A percentile compares a stretch with the other conserved stretches of the same genome.
Evolutionary conservation across 345 rosid species (phyloP).

Genomic region (Sonneratia caseolaris): DNA sequence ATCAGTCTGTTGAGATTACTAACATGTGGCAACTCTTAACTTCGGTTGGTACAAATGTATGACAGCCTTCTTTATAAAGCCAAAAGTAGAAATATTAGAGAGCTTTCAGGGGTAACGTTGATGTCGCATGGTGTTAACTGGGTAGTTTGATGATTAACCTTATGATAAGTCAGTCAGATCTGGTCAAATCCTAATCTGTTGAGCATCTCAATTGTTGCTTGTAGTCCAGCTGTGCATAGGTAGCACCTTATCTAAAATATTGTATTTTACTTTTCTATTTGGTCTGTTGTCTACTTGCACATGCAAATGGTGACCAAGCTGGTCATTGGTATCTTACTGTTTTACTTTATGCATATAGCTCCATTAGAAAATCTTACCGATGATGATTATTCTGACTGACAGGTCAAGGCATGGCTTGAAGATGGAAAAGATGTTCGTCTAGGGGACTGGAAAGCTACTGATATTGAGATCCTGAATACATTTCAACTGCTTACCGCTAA

Average conservation of each 20-base stretch:
- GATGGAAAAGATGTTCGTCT: slow-evolving; percentile 83
- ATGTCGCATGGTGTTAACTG: background rate
- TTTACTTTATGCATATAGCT: background rate
- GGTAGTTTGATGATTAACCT: background rate
- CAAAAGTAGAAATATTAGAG: background rate
- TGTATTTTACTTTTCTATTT: background rate
- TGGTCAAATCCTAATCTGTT: background rate
- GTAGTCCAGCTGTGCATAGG: background rate
- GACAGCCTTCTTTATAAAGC: background rate
- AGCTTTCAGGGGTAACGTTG: background rate
- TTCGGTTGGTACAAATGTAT: background rate
- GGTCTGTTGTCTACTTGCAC: background rate
- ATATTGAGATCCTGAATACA: slow-evolving; percentile 79
- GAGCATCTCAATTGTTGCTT: background rate
- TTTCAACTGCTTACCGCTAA: slow-evolving; percentile 96
- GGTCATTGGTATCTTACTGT: background rate
- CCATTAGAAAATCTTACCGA: background rate
- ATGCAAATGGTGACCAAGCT: background rate
- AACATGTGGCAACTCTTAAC: background rate
- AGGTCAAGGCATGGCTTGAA: slow-evolving; percentile 79
- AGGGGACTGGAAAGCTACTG: slow-evolving; percentile 98
- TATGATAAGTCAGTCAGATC: background rate
- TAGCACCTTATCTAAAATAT: background rate
- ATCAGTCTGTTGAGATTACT: background rate
- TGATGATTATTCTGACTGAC: slow-evolving; percentile 13